These are phyloP conservation scores for Powellomyces hirtus DNA, from an alignment of 192 early-diverging fungal genomes.

Conservation along the genomic window DNA sequence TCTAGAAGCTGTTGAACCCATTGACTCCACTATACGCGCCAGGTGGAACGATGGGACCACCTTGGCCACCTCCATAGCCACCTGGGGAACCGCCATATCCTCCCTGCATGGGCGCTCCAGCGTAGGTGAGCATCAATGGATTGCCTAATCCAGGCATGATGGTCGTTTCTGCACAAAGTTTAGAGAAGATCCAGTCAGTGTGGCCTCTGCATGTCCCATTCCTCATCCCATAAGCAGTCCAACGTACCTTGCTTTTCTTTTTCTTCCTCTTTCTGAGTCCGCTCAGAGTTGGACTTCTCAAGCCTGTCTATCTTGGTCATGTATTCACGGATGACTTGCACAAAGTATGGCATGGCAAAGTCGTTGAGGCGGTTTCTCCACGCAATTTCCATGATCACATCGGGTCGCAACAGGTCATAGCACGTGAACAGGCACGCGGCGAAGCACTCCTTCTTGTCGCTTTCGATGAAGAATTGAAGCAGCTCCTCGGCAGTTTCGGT, in stretches of 20 bases:
- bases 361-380: slow-evolving; percentile 88
- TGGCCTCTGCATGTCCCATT: too few species aligned
- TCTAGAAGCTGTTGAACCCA: slow-evolving; percentile 18
- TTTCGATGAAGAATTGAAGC: slow-evolving; percentile 92
- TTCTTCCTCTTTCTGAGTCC: slow-evolving; percentile 49
- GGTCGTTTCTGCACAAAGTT: slow-evolving; percentile 42
- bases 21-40: slow-evolving; percentile 31
- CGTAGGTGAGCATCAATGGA: slow-evolving; percentile 72
- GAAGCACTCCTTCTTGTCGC: slow-evolving; percentile 89
- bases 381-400: slow-evolving; percentile 89
- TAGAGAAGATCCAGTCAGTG: neutral
- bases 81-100: neutral
- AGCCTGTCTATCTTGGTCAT: slow-evolving; percentile 72
- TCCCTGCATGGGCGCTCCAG: slow-evolving; percentile 23
- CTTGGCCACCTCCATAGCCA: slow-evolving; percentile 8
- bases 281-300: slow-evolving; percentile 48
- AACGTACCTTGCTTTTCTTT: slow-evolving; percentile 58
- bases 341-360: slow-evolving; percentile 98
- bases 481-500: slow-evolving; percentile 92
- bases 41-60: slow-evolving; percentile 3
- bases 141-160: slow-evolving; percentile 69
- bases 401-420: slow-evolving; percentile 92
- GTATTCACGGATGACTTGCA: slow-evolving; percentile 87
- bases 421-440: slow-evolving; percentile 90
- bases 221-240: too few species aligned